Evolutionary conservation across 139 green algal species (phyloP).

Genomic region (Haematococcus lacustris): DNA sequence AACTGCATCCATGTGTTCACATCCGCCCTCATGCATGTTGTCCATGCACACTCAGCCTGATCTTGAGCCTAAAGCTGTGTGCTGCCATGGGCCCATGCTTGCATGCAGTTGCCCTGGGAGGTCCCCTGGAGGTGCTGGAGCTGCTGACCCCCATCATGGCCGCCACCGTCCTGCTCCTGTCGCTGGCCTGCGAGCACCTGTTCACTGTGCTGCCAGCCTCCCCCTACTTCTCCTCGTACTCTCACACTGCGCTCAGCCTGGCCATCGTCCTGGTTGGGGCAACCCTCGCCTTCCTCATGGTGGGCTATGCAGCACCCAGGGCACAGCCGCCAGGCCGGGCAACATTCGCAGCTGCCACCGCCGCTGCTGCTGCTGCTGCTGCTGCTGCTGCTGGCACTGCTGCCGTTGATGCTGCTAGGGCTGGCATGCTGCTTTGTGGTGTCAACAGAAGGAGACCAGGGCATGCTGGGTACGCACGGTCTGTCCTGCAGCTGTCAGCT

Average conservation of each 20-base stretch:
- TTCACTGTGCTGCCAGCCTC: slow-evolving; percentile 57
- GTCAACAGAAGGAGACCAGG: no score
- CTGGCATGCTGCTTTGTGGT: no score
- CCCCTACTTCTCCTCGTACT: slow-evolving; percentile 60
- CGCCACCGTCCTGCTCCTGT: slow-evolving; percentile 53
- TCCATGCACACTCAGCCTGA: no score
- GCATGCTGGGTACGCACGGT: no score
- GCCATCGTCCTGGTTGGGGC: slow-evolving; percentile 51
- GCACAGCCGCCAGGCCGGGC: no score
- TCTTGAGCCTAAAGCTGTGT: not conserved
- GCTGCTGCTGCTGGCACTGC: no score
- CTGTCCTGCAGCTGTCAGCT: no score
- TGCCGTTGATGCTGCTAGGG: no score
- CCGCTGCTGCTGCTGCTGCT: no score
- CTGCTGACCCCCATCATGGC: slow-evolving; percentile 65
- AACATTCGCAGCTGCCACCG: no score
- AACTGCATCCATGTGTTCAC: no score
- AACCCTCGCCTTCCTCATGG: slow-evolving; percentile 80
- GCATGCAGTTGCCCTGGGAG: slow-evolving; percentile 23
- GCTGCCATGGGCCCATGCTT: not conserved
- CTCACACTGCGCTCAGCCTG: slow-evolving; percentile 32
- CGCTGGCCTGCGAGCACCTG: slow-evolving; percentile 59
- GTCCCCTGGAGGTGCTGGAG: slow-evolving; percentile 56
- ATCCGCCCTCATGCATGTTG: no score
- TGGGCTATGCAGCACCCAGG: slow-evolving; percentile 64